phyloP scores from a whole-genome alignment of 2,329 filamentous ascomycete genomes.

The Emergomyces orientalis region DNA sequence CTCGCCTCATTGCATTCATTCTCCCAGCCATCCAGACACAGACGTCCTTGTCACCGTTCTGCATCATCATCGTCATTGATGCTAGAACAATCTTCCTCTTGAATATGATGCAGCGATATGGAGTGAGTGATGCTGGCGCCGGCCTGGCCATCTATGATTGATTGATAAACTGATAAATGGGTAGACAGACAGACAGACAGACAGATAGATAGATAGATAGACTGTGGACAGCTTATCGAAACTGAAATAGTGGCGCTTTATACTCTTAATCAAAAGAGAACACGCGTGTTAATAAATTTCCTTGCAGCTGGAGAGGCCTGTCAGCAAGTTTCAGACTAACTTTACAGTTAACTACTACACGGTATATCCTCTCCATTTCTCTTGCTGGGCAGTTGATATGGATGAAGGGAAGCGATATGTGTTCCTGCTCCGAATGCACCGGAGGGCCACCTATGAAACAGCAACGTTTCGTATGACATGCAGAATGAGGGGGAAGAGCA shows the following conservation, averaged over 20 bases:
- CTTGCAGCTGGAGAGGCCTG: background rate
- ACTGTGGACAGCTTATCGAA: background rate
- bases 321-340: too few species aligned
- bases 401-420: background rate
- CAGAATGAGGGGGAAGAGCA: background rate
- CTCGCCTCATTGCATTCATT: background rate
- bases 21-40: background rate
- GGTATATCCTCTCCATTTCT: too few species aligned
- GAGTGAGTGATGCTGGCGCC: background rate
- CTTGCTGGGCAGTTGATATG: background rate
- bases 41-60: background rate
- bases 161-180: too few species aligned
- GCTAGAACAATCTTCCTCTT: background rate
- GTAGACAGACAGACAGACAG: too few species aligned
- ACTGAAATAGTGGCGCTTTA: background rate
- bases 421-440: background rate
- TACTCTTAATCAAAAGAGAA: background rate
- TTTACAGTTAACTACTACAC: too few species aligned
- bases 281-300: background rate
- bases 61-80: background rate
- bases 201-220: too few species aligned
- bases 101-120: background rate
- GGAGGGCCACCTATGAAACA: conserved; percentile 1
- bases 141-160: background rate
- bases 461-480: background rate